Conservation (phyloP, 2,329 filamentous ascomycete species). For the Sporothrix euskadiensis region DNA sequence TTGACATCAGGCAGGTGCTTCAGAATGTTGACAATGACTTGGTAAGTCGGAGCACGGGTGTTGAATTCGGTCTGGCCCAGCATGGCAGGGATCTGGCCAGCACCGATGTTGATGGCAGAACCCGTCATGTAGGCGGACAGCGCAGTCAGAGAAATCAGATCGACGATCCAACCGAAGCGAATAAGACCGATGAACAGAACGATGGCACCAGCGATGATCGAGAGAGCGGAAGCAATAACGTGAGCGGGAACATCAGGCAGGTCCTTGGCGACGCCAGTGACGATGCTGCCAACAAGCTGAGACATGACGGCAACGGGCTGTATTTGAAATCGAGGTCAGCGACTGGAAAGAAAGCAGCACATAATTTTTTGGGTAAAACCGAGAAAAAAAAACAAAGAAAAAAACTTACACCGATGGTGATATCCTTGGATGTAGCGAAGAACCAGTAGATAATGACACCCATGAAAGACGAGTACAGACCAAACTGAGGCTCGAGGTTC, state of each 20-base stretch:
- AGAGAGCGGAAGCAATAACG: constrained; percentile 74
- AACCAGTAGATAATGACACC: constrained; percentile 95
- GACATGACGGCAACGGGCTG: constrained; percentile 88
- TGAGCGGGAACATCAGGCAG: constrained; percentile 61
- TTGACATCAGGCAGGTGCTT: constrained; percentile 66
- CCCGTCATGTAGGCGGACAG: constrained; percentile 97
- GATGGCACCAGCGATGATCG: constrained; percentile 74
- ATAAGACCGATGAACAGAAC: constrained; percentile 76
- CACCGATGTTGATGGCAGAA: constrained; percentile 83
- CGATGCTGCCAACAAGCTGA: constrained; percentile 80
- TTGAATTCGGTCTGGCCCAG: constrained; percentile 73
- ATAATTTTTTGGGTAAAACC: constrained; percentile 26
- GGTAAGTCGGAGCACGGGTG: constrained; percentile 70
- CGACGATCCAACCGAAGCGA: constrained; percentile 84
- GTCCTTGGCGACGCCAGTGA: constrained; percentile 60
- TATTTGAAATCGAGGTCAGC: neutral
- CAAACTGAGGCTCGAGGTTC: constrained; percentile 75
- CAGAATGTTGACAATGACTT: constrained; percentile 79
- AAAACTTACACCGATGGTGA: constrained; percentile 81
- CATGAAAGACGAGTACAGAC: constrained; percentile 94
- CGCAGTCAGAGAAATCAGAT: constrained; percentile 86
- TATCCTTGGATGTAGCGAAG: constrained; percentile 97
- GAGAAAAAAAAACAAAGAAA: too few relatives aligned
- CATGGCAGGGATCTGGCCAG: constrained; percentile 78
- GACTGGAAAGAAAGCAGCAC: neutral